Conservation (phyloP, 2,329 filamentous ascomycete genomes). For the Trichoderma harzianum region DNA sequence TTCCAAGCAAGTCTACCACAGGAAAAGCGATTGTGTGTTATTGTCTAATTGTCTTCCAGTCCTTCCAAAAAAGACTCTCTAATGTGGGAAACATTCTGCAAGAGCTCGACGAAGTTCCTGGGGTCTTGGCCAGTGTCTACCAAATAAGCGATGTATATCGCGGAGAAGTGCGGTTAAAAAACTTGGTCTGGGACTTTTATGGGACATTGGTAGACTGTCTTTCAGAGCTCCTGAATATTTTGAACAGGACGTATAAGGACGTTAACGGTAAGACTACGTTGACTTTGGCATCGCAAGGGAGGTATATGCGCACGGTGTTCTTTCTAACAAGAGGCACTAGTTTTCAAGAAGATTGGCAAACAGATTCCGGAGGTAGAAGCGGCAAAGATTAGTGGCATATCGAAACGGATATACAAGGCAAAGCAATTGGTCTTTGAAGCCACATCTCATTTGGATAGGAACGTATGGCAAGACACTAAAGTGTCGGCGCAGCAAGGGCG, state of each 20-base stretch:
- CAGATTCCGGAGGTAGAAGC: constrained; percentile 6
- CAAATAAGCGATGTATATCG: constrained; percentile 5
- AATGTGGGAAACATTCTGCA: constrained; percentile 9
- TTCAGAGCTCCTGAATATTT: not conserved
- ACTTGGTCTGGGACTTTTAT: constrained; percentile 11
- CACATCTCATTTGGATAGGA: not conserved
- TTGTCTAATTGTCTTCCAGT: not conserved
- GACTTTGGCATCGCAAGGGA: not conserved
- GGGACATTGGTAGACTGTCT: constrained; percentile 4
- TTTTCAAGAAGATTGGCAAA: constrained; percentile 4
- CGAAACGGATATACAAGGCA: not conserved
- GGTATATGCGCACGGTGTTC: not conserved
- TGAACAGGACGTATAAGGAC: not conserved
- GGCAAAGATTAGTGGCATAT: not conserved
- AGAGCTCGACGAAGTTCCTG: constrained; percentile 3
- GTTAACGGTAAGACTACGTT: not conserved
- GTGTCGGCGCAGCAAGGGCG: not conserved
- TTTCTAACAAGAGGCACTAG: not conserved
- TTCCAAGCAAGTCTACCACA: not conserved
- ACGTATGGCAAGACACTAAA: constrained; percentile 10
- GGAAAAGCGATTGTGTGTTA: not conserved
- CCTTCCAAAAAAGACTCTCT: constrained; percentile 1
- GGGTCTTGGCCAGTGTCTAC: not conserved
- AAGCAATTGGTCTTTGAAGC: constrained; percentile 8
- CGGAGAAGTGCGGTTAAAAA: not conserved